These are phyloP conservation scores for Teratosphaeria pseudoeucalypti DNA, from an alignment of 2,329 filamentous ascomycete genomes.

Conservation along the genomic window DNA sequence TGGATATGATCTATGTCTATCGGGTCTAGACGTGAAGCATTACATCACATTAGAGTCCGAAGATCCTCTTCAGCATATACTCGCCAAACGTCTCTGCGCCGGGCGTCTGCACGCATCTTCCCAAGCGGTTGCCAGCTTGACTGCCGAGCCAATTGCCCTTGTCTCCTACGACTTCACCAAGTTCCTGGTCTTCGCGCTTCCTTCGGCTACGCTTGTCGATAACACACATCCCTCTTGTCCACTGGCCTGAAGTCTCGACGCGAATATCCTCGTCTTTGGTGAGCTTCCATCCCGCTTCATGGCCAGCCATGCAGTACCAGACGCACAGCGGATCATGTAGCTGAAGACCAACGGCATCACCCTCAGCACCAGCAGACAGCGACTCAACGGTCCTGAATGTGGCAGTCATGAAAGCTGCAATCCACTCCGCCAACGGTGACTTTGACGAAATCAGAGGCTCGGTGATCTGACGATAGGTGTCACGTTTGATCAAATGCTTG, in stretches of 20 bases:
- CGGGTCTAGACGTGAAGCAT: too few relatives aligned
- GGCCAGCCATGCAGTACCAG: slow-evolving; percentile 24
- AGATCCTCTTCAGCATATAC: slow-evolving; percentile 19
- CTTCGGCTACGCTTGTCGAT: slow-evolving; percentile 59
- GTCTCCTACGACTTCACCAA: slow-evolving; percentile 57
- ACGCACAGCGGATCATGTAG: slow-evolving; percentile 38
- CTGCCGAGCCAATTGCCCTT: slow-evolving; percentile 64
- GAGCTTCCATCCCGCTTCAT: slow-evolving; percentile 26
- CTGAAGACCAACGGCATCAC: slow-evolving; percentile 30
- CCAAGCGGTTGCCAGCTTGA: slow-evolving; percentile 67
- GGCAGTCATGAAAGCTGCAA: slow-evolving; percentile 32
- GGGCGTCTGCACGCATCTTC: slow-evolving; percentile 59
- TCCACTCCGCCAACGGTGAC: slow-evolving; percentile 38
- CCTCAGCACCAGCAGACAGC: slow-evolving; percentile 27
- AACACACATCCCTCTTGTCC: slow-evolving; percentile 82
- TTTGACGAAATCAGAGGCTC: slow-evolving; percentile 17
- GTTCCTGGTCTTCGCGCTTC: slow-evolving; percentile 39
- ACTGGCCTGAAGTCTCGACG: slow-evolving; percentile 83
- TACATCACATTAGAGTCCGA: slow-evolving; percentile 1
- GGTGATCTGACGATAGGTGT: slow-evolving; percentile 27
- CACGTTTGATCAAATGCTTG: slow-evolving; percentile 31
- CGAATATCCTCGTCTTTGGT: slow-evolving; percentile 63
- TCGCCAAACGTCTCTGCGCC: slow-evolving; percentile 44
- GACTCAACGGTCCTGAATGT: slow-evolving; percentile 38
- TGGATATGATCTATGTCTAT: not conserved